A percentile compares a stretch with the other conserved stretches of the same genome.
phyloP scores from a whole-genome alignment of 2,329 filamentous ascomycete genomes.

The Penicillium sp. region DNA sequence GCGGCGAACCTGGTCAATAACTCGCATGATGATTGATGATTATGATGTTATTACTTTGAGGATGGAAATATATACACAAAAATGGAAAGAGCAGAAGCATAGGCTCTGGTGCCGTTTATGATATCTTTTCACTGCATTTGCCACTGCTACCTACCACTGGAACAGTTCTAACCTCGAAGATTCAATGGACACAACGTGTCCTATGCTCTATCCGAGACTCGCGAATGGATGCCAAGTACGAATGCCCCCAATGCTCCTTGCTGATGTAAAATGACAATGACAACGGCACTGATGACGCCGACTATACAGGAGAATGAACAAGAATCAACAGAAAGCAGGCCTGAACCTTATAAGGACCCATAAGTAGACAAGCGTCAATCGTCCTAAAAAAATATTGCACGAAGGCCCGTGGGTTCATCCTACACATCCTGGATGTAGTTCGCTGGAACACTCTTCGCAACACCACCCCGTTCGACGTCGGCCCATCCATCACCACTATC shows the following conservation, averaged over 20 bases:
- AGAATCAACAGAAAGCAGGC: neutral
- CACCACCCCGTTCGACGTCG: slow-evolving; percentile 88
- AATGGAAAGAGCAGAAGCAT: neutral
- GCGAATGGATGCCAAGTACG: slow-evolving; percentile 12
- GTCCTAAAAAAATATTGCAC: neutral
- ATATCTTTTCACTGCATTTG: neutral
- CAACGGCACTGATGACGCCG: slow-evolving; percentile 9
- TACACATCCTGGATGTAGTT: slow-evolving; percentile 82
- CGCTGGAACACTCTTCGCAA: slow-evolving; percentile 84
- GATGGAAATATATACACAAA: neutral
- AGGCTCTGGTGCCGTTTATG: neutral
- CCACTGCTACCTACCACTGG: too few species aligned
- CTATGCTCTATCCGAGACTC: slow-evolving; percentile 10
- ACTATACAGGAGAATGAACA: slow-evolving; percentile 3
- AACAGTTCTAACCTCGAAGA: neutral
- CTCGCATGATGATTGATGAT: slow-evolving; percentile 17
- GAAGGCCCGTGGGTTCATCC: neutral
- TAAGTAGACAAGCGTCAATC: neutral
- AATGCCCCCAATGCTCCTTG: slow-evolving; percentile 18
- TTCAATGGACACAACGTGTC: neutral
- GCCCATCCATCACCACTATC: slow-evolving; percentile 94
- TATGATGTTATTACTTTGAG: slow-evolving; percentile 1
- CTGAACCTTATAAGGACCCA: neutral
- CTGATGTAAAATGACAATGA: slow-evolving; percentile 21
- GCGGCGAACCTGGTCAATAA: slow-evolving; percentile 4